A percentile compares a stretch with the other conserved stretches of the same genome.
phyloP scores from a whole-genome alignment of 31 red algal genomes.

The Endocladia muricata region DNA sequence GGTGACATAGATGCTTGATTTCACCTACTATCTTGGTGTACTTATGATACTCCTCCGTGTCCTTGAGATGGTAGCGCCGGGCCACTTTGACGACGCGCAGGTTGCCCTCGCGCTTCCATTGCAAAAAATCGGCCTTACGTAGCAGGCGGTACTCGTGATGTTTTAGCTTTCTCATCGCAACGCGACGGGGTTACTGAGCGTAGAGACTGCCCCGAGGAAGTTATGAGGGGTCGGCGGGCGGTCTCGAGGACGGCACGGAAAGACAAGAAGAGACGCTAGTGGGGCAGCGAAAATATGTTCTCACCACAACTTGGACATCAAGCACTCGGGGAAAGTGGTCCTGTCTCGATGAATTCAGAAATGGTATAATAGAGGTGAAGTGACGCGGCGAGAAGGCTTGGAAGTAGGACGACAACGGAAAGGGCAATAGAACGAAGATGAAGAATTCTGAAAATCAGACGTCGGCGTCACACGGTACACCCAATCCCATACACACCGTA shows the following conservation, averaged over 20 bases:
- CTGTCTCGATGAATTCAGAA: too few relatives aligned
- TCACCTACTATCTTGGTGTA: constrained; percentile 90
- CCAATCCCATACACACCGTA: too few relatives aligned
- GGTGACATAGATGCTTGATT: constrained; percentile 72
- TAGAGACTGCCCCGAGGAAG: neutral
- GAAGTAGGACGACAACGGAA: too few relatives aligned
- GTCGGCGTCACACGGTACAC: too few relatives aligned
- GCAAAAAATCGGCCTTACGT: constrained; percentile 88
- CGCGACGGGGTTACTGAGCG: too few relatives aligned
- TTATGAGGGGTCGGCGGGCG: neutral
- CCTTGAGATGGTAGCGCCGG: constrained; percentile 80
- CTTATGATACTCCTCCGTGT: constrained; percentile 86
- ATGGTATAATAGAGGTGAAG: too few relatives aligned
- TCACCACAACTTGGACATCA: too few relatives aligned
- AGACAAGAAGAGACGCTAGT: neutral
- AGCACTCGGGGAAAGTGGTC: too few relatives aligned
- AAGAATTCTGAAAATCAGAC: too few relatives aligned
- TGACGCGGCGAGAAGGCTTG: too few relatives aligned
- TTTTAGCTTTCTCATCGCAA: constrained; percentile 91
- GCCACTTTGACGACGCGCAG: constrained; percentile 76
- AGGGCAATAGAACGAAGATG: too few relatives aligned
- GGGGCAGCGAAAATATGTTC: too few relatives aligned
- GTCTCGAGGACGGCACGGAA: neutral
- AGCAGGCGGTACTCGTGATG: constrained; percentile 96
- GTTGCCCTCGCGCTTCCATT: constrained; percentile 92